Percentiles rank a stretch among this genome's conserved stretches.
Conservation (phyloP, 805 yeast genomes). For the Tanozyma kutaoensis region DNA sequence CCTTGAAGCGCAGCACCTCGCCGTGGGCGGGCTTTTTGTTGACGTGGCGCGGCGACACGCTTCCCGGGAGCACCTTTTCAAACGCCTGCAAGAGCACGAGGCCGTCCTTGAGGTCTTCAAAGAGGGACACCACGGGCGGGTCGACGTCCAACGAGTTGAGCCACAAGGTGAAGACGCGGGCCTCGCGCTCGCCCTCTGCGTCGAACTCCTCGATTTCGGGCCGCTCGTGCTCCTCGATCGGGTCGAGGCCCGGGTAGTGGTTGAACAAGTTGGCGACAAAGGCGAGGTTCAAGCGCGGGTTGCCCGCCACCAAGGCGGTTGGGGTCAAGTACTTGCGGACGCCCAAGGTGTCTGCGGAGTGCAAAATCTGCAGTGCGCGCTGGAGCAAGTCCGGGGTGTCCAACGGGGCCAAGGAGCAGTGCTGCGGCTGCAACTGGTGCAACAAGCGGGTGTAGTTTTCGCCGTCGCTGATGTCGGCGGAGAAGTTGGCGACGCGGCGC, state of each 20-base stretch:
- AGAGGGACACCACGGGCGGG: conserved; percentile 82
- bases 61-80: conserved; percentile 91
- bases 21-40: conserved; percentile 77
- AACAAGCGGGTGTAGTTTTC: conserved; percentile 86
- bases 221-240: conserved; percentile 80
- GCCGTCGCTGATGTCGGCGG: conserved; percentile 84
- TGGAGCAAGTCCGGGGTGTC: conserved; percentile 59
- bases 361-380: conserved; percentile 80
- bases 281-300: conserved; percentile 91
- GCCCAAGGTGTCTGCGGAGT: conserved; percentile 80
- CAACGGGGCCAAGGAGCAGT: conserved; percentile 74
- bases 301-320: conserved; percentile 84
- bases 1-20: conserved; percentile 83
- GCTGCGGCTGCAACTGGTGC: conserved; percentile 75
- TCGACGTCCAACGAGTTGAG: conserved; percentile 91
- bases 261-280: conserved; percentile 96
- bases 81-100: conserved; percentile 79
- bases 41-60: conserved; percentile 64
- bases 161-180: conserved; percentile 96
- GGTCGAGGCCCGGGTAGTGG: conserved; percentile 93
- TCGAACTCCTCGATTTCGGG: conserved; percentile 96
- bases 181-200: conserved; percentile 99
- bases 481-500: conserved; percentile 77
- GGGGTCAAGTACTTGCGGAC: conserved; percentile 95
- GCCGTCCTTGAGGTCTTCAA: conserved; percentile 94